These are phyloP conservation scores for Austroboletus olivaceoglutinosus DNA, from an alignment of 1,284 basidiomycete species.

Conservation along the genomic window DNA sequence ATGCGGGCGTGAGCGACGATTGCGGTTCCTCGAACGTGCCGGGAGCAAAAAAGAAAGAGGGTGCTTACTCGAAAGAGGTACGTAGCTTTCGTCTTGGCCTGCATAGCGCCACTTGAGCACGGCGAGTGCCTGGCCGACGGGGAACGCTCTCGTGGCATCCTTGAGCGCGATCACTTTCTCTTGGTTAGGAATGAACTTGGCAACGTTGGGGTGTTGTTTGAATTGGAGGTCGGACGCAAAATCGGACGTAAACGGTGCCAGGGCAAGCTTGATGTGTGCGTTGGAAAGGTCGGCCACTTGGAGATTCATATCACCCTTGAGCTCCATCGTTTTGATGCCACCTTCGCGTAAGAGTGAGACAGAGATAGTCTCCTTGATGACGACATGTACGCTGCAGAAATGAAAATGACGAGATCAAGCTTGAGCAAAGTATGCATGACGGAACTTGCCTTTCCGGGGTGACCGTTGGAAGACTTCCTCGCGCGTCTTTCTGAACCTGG, in stretches of 20 bases:
- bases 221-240: slow-evolving; percentile 80
- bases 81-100: slow-evolving; percentile 87
- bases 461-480: slow-evolving; percentile 74
- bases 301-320: slow-evolving; percentile 94
- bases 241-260: slow-evolving; percentile 61
- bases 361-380: slow-evolving; percentile 82
- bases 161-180: slow-evolving; percentile 78
- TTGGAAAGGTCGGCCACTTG: slow-evolving; percentile 76
- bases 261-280: slow-evolving; percentile 75
- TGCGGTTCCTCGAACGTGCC: background rate
- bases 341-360: slow-evolving; percentile 86
- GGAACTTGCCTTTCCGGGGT: slow-evolving; percentile 66
- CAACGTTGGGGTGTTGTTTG: slow-evolving; percentile 96
- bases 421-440: background rate
- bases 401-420: background rate
- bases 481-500: slow-evolving; percentile 41
- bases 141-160: slow-evolving; percentile 82
- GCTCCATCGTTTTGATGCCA: slow-evolving; percentile 84
- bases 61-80: slow-evolving; percentile 84
- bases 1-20: background rate
- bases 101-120: slow-evolving; percentile 93
- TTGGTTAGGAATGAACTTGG: slow-evolving; percentile 74
- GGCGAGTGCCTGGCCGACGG: slow-evolving; percentile 81
- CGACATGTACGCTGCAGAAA: slow-evolving; percentile 74
- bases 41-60: background rate